phyloP scores from a whole-genome alignment of 352 stramenopile species.

The Globisporangium megalacanthum region DNA sequence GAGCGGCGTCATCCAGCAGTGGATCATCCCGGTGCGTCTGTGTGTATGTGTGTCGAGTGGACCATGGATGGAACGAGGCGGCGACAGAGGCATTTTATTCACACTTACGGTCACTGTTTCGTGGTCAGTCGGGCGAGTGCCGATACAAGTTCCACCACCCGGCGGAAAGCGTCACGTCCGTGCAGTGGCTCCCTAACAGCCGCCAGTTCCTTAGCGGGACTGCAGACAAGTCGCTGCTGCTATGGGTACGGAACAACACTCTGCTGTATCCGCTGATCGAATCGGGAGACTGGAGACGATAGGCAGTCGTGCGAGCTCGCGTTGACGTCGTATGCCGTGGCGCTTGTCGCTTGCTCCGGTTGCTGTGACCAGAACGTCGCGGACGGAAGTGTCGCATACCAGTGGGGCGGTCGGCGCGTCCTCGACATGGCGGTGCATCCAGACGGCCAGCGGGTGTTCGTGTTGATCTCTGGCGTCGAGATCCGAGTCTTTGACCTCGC shows the following conservation, averaged over 20 bases:
- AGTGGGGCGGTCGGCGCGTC: constrained; percentile 61
- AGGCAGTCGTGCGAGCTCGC: too few species aligned
- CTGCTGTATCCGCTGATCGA: too few species aligned
- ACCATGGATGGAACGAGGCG: too few species aligned
- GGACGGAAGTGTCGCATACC: constrained; percentile 45
- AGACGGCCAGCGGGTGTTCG: constrained; percentile 45
- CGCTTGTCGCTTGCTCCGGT: background rate
- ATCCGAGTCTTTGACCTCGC: constrained; percentile 58
- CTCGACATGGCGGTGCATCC: constrained; percentile 60
- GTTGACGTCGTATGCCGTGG: too few species aligned
- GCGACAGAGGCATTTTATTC: too few species aligned
- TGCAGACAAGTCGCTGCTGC: constrained; percentile 61
- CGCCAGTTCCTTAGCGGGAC: constrained; percentile 67
- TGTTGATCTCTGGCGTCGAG: constrained; percentile 47
- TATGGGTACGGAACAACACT: constrained; percentile 82
- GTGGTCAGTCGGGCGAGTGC: constrained; percentile 1
- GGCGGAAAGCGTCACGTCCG: constrained; percentile 33
- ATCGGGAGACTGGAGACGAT: too few species aligned
- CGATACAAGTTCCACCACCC: constrained; percentile 55
- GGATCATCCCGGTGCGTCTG: constrained; percentile 39
- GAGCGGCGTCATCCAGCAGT: constrained; percentile 59
- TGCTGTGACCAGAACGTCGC: constrained; percentile 32
- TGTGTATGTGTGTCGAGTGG: background rate
- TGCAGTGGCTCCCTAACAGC: constrained; percentile 54
- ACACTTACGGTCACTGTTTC: background rate